Conservation (phyloP, 2,329 filamentous ascomycete species). For the Verticillium isaacii region DNA sequence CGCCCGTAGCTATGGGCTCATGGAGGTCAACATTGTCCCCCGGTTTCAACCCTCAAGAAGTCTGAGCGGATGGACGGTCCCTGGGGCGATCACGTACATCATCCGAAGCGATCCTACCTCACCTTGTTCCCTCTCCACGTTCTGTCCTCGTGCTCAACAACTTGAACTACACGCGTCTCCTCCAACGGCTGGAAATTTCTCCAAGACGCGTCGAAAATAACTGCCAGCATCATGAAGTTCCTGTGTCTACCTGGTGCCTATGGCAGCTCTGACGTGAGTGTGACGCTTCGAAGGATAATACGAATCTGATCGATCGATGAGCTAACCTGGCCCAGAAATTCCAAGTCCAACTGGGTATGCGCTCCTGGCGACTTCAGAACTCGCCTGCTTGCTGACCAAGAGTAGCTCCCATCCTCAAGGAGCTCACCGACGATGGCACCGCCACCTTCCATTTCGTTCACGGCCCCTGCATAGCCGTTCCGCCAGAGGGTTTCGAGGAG, state of each 20-base stretch:
- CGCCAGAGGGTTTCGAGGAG: slow-evolving; percentile 49
- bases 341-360: slow-evolving; percentile 45
- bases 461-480: slow-evolving; percentile 42
- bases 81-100: background rate
- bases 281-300: slow-evolving; percentile 3
- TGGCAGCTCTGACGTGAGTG: slow-evolving; percentile 48
- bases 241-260: slow-evolving; percentile 54
- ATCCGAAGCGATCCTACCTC: background rate
- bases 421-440: slow-evolving; percentile 37
- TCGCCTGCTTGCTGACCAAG: slow-evolving; percentile 9
- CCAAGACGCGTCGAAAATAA: background rate
- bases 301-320: slow-evolving; percentile 5
- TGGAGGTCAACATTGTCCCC: background rate
- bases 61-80: background rate
- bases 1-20: background rate
- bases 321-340: slow-evolving; percentile 39
- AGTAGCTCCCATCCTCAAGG: slow-evolving; percentile 44
- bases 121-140: background rate
- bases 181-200: background rate
- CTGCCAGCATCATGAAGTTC: slow-evolving; percentile 42
- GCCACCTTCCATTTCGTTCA: slow-evolving; percentile 48
- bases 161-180: background rate
- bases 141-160: background rate
- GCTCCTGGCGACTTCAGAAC: background rate
- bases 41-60: background rate